Evolutionary conservation across 1,284 basidiomycete genomes (phyloP), one percentile per base, ranked within the genome.

Genomic region (Malassezia globosa): DNA sequence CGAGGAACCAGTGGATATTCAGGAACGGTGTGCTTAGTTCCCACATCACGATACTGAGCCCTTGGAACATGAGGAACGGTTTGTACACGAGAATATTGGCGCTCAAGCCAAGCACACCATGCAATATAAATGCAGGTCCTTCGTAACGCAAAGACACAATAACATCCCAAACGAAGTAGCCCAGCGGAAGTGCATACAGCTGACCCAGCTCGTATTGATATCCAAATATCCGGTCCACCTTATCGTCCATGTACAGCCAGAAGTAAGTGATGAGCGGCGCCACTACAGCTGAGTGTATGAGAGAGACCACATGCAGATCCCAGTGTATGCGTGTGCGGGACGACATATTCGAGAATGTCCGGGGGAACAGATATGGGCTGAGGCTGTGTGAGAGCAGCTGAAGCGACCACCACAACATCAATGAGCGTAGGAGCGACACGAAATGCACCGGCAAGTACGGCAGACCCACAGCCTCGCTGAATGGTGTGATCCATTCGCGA

Each of bases 1-100:
- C 73, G 29, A 72, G 51, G 56, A 72, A 72, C 73, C 73, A 74
- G 54, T 74, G 73, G 16, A 72, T 66, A 59, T 74, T 72, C 41
- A 74, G 69, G 65, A 74, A 74, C 7, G 67, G 65, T 24, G 68
- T 70, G 44, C 62, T 64, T 23, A 64, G 61, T 58, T 69, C 67
- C 67, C 72, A 71, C 21, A 73, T 61, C 36, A 73, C 51, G 61
- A 73, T 69, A 13, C 60, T 58, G 29, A 72, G 63, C 8, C 69
- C 72, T 31, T 72, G 69, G 53, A 65, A 69, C 61, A 72, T 63
- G 36, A 73, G 63, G 57, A 73, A 64, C 21, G 72, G 72, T 41
- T 59, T 56, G 42, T 67, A 68, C 22, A 61, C 64, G 36, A 72
- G 61, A 3, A 60, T 53, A 48, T 67, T 64, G 1, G 66, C 72